phyloP scores from a whole-genome alignment of 306 rosid species.

The Quercus engelmannii region DNA sequence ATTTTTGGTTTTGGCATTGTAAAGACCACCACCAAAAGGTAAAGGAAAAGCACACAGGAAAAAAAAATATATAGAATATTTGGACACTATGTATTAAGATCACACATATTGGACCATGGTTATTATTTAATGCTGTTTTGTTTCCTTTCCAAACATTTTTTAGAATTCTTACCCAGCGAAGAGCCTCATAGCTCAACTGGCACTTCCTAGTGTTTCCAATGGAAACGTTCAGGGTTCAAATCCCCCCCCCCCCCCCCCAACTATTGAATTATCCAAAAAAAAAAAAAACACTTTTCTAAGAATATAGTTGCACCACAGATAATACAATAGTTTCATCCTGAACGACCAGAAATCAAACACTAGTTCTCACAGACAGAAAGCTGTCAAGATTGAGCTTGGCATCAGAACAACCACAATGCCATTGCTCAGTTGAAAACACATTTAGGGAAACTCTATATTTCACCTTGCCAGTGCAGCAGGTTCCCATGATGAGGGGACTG shows the following conservation, averaged over 20 bases:
- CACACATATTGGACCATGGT: background rate
- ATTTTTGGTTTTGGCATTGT: background rate
- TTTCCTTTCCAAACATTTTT: background rate
- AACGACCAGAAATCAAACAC: background rate
- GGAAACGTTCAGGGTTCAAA: too few species aligned
- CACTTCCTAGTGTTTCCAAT: too few species aligned
- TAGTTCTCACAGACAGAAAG: background rate
- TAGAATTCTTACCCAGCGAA: background rate
- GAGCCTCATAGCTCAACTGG: too few species aligned
- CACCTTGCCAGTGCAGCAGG: slow-evolving; percentile 94
- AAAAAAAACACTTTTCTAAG: background rate
- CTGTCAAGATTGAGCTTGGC: background rate
- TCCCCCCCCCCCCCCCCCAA: too few species aligned
- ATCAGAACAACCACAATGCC: background rate
- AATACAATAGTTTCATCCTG: background rate
- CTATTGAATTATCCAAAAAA: too few species aligned
- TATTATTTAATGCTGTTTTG: background rate
- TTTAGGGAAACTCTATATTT: slow-evolving; percentile 16
- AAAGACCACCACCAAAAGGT: background rate
- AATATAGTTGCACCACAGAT: background rate
- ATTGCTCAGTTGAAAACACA: slow-evolving; percentile 5
- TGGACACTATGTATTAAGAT: background rate
- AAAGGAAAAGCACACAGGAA: background rate
- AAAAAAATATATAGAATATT: background rate
- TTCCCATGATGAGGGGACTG: slow-evolving; percentile 91